These are phyloP conservation scores for Starmerella bombicola DNA, from an alignment of 805 yeast genomes.

Conservation along the genomic window DNA sequence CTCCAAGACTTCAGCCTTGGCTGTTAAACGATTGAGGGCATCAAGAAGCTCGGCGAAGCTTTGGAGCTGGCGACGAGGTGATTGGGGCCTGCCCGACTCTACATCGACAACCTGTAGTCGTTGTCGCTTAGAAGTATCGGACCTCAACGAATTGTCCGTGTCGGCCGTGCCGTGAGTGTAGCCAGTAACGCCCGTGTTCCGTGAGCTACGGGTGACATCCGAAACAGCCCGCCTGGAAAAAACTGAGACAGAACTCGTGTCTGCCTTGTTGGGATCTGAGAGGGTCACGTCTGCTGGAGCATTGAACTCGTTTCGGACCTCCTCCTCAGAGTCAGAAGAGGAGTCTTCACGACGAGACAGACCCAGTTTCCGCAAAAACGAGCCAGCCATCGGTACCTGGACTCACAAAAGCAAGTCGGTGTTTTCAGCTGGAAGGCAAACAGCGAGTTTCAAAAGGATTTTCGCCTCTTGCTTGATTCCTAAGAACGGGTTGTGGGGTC, in stretches of 20 bases:
- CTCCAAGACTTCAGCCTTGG: slow-evolving; percentile 1
- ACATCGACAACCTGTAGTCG: slow-evolving; percentile 1
- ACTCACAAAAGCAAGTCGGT: too few relatives aligned
- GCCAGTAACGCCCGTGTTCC: slow-evolving; percentile 2
- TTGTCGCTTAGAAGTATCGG: slow-evolving; percentile 4
- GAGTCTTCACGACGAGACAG: slow-evolving; percentile 3
- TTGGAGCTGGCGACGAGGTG: background rate
- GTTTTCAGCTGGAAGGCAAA: too few relatives aligned
- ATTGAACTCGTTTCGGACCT: slow-evolving; percentile 6
- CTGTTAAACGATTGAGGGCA: background rate
- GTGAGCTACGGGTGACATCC: slow-evolving; percentile 1
- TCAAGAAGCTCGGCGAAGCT: background rate
- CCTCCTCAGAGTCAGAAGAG: slow-evolving; percentile 5
- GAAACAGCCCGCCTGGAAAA: slow-evolving; percentile 6
- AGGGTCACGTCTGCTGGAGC: slow-evolving; percentile 6
- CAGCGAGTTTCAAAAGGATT: too few relatives aligned
- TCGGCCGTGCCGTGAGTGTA: slow-evolving; percentile 6
- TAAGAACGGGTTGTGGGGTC: too few relatives aligned
- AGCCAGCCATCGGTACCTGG: background rate
- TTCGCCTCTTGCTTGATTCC: too few relatives aligned
- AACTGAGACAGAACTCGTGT: slow-evolving; percentile 3
- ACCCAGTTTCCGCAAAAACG: slow-evolving; percentile 5
- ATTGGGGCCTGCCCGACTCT: background rate
- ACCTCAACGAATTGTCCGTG: slow-evolving; percentile 5
- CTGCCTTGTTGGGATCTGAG: background rate